Evolutionary conservation across 2,329 filamentous ascomycete species (phyloP), one percentile per base, ranked within the genome.

Genomic region (Fonsecaea monophora): DNA sequence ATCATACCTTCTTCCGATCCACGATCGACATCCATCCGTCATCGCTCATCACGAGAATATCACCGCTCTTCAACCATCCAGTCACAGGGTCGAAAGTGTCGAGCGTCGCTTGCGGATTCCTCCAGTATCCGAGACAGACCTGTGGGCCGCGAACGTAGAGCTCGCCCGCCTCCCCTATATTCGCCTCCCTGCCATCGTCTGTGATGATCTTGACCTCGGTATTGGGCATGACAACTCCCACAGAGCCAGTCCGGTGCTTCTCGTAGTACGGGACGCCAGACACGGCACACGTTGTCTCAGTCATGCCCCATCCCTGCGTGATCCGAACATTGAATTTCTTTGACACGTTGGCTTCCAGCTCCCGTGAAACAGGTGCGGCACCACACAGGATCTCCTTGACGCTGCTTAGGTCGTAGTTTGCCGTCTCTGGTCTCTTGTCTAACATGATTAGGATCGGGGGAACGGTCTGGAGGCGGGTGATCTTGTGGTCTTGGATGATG

Each of bases 131-230:
- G 70, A 86, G 82, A 79, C 93, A 93, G 30, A 94, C 82, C 68
- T 95, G 94, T 0, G 92, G 92, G 0, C 92, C 92, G 65, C 88
- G 88, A 64, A 94, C 82, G 82, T 91, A 90, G 0, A 87, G 78
- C 72, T 87, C 85, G 9, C 85, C 85, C 0, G 82, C 78, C 71
- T 88, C 80, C 38, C 81, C 81, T 3, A 85, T 73, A 0, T 78
- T 82, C 0, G 81, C 82, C 70, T 88, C 84, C 0, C 78, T 80
- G 0, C 85, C 86, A 0, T 73, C 73, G 10, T 84, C 82, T 45
- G 85, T 81, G 35, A 89, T 73, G 62, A 89, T 83, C 70, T 85
- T 87, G 60, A 88, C 81, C 61, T 85, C 83, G 0, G 87, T 89
- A 10, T 79, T 83, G 0, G 85, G 83, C 9, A 86, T 83, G 8